Evolutionary conservation across 192 early-diverging fungal genomes (phyloP).

Genomic region (Piromyces sp.): DNA sequence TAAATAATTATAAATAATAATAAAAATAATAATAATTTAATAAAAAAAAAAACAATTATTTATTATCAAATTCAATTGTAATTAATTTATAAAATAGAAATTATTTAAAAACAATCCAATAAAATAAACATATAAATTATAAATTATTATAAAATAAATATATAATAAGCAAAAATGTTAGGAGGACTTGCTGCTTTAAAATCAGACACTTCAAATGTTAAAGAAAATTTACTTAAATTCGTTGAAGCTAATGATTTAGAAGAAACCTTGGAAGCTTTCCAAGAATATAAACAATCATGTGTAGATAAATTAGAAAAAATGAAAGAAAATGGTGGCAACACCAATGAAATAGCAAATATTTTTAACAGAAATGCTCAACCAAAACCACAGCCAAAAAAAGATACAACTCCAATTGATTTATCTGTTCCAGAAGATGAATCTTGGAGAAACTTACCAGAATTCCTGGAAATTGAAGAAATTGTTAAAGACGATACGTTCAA

Average conservation of each 20-base stretch:
- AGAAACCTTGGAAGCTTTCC: background rate
- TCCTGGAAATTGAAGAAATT: background rate
- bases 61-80: too few species aligned
- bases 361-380: background rate
- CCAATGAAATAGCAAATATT: background rate
- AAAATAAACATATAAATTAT: background rate
- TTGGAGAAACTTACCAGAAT: background rate
- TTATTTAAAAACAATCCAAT: background rate
- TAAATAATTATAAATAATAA: too few species aligned
- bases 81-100: too few species aligned
- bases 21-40: too few species aligned
- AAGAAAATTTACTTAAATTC: background rate
- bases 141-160: background rate
- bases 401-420: background rate
- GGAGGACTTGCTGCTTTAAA: background rate
- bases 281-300: background rate
- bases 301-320: background rate
- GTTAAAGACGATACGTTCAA: background rate
- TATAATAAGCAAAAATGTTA: background rate
- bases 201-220: background rate
- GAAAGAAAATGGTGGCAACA: background rate
- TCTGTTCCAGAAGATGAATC: background rate
- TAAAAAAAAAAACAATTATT: too few species aligned
- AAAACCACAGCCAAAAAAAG: background rate
- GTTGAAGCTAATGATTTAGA: background rate